Evolutionary conservation across 2,329 filamentous ascomycete species (phyloP), one percentile per base, ranked within the genome.

Genomic region (Claviceps sp.): DNA sequence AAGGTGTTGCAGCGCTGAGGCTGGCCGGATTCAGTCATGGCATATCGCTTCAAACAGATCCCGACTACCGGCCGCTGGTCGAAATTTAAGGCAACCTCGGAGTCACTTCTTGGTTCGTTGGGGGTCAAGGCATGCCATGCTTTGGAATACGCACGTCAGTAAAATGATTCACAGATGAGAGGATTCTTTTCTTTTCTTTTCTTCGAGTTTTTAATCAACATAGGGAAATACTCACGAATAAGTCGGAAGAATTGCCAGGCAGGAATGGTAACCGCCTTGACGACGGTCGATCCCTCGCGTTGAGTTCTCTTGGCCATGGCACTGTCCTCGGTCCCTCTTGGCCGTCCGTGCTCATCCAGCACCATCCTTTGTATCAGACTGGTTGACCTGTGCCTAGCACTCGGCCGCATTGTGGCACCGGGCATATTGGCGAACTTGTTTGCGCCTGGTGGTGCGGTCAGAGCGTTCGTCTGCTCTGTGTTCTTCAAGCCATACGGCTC

Each of bases 191-290:
- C 14, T 22, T 17, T 26, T 44, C 8, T 11, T 34, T 34, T 34
- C 6, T 26, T 23, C 1, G 13, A 4, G 13, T 43, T 43, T 16
- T 14, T 14, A 22, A 23, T 44, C 7, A 11, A 16, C 16, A 23
- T 44, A 39, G 23, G 16, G 46, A 51, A 50, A 7, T 50, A 50
- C 85, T 69, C 71, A 89, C 86, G 90, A 60, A 96, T 88, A 26
- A 97, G 72, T 61, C 86, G 88, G 69, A 96, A 97, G 62, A 97
- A 95, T 61, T 96, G 91, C 89, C 90, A 97, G 2, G 93, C 93
- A 39, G 91, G 91, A 72, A 97, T 95, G 53, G 91, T 83, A 14
- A 97, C 86, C 60, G 95, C 90, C 62, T 91, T 95, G 58, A 70
- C 74, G 52, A 75, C 72, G 2, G 70, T 74, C 13, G 76, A 77